phyloP scores from a whole-genome alignment of 306 rosid species.

The Sphenostylis stenocarpa region DNA sequence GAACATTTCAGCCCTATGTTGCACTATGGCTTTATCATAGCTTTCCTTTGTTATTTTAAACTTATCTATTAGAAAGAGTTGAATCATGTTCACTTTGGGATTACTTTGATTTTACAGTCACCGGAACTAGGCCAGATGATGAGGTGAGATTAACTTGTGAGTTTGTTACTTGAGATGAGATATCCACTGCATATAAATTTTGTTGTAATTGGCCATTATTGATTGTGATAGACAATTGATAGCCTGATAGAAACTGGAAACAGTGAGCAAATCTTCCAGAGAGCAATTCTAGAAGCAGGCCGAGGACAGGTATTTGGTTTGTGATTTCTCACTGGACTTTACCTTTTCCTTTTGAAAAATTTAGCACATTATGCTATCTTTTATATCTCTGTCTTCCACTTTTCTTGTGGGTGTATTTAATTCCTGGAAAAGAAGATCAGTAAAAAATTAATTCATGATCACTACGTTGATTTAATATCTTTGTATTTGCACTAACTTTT shows the following conservation, averaged over 20 bases:
- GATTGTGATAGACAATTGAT: conserved; percentile 71
- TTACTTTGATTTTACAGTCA: conserved; percentile 58
- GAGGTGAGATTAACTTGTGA: conserved; percentile 60
- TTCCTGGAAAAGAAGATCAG: not conserved
- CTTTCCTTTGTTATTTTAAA: not conserved
- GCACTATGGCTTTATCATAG: not conserved
- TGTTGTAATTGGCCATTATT: conserved; percentile 39
- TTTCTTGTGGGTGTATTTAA: not conserved
- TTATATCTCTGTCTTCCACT: not conserved
- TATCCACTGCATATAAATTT: not conserved
- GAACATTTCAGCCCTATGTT: conserved; percentile 28
- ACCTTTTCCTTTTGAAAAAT: conserved; percentile 2
- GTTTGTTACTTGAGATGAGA: conserved; percentile 27
- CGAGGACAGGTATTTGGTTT: conserved; percentile 77
- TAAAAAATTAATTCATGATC: not conserved
- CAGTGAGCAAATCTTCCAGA: conserved; percentile 91
- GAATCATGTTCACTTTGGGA: conserved; percentile 34
- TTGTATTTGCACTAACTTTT: not conserved
- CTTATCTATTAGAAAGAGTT: not conserved
- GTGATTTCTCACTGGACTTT: not conserved
- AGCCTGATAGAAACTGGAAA: conserved; percentile 94
- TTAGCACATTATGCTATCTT: not conserved
- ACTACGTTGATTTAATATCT: not conserved
- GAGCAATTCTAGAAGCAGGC: conserved; percentile 84
- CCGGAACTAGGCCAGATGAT: conserved; percentile 94